These are phyloP conservation scores for Cryphonectria japonica DNA, from an alignment of 2,329 filamentous ascomycete species.

Conservation along the genomic window DNA sequence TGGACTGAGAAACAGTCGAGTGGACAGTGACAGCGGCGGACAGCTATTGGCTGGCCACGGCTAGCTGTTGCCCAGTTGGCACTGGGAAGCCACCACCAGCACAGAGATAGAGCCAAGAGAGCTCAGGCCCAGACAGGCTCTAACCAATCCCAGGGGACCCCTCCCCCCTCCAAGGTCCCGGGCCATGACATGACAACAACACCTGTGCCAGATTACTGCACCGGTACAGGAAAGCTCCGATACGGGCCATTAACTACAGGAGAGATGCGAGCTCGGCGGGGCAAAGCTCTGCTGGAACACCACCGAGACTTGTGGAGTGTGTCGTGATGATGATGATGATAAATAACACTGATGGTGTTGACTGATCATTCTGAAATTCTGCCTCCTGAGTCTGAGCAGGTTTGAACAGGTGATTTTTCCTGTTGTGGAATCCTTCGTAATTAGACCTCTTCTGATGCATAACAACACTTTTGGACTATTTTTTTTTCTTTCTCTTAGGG, in stretches of 20 bases:
- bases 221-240: conserved; percentile 6
- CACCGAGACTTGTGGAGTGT: background rate
- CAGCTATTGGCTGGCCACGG: conserved; percentile 3
- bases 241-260: background rate
- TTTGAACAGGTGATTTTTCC: conserved; percentile 13
- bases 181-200: background rate
- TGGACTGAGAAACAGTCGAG: background rate
- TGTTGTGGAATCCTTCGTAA: background rate
- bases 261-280: conserved; percentile 16
- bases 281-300: conserved; percentile 9
- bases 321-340: conserved; percentile 2
- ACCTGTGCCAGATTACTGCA: background rate
- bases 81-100: background rate
- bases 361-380: conserved; percentile 6
- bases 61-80: background rate
- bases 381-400: background rate
- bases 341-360: background rate
- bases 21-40: background rate
- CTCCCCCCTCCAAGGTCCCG: background rate
- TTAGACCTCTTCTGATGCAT: background rate
- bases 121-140: no score
- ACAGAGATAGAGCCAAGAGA: background rate
- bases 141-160: no score
- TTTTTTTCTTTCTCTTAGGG: background rate
- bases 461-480: background rate